These are phyloP conservation scores for Exophiala oligosperma DNA, from an alignment of 2,329 filamentous ascomycete genomes.

Conservation along the genomic window DNA sequence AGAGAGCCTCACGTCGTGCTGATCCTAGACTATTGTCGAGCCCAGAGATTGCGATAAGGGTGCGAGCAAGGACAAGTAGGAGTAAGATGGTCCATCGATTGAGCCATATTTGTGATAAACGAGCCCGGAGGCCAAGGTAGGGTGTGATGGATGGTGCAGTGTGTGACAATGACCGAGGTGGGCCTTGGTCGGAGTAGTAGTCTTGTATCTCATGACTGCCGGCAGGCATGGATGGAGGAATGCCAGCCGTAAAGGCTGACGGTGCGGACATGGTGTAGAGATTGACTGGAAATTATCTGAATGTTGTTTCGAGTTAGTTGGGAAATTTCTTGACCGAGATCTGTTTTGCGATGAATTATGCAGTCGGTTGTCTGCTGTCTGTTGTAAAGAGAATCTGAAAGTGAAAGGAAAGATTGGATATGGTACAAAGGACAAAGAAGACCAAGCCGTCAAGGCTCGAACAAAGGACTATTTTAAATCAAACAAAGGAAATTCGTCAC, in stretches of 20 bases:
- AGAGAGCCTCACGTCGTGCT: conserved; percentile 78
- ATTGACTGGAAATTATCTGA: conserved; percentile 29
- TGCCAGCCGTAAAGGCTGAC: conserved; percentile 52
- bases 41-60: conserved; percentile 72
- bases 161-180: conserved; percentile 57
- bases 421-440: conserved; percentile 17
- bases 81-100: conserved; percentile 95
- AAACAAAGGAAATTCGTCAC: conserved; percentile 28
- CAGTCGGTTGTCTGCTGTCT: not conserved
- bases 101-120: conserved; percentile 94
- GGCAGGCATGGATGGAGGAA: conserved; percentile 59
- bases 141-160: conserved; percentile 75
- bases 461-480: conserved; percentile 13
- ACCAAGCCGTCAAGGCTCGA: conserved; percentile 16
- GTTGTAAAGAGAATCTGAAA: not conserved
- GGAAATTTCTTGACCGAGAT: not conserved
- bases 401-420: not conserved
- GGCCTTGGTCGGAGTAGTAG: conserved; percentile 57
- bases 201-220: conserved; percentile 62
- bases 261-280: conserved; percentile 28
- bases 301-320: not conserved
- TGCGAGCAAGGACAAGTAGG: conserved; percentile 77
- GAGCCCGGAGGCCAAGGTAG: conserved; percentile 84
- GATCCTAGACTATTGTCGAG: conserved; percentile 73
- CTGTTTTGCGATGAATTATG: not conserved